A percentile compares a stretch with the other conserved stretches of the same genome.
Evolutionary conservation across 2,329 filamentous ascomycete genomes (phyloP).

Genomic region (Huntiella savannae): DNA sequence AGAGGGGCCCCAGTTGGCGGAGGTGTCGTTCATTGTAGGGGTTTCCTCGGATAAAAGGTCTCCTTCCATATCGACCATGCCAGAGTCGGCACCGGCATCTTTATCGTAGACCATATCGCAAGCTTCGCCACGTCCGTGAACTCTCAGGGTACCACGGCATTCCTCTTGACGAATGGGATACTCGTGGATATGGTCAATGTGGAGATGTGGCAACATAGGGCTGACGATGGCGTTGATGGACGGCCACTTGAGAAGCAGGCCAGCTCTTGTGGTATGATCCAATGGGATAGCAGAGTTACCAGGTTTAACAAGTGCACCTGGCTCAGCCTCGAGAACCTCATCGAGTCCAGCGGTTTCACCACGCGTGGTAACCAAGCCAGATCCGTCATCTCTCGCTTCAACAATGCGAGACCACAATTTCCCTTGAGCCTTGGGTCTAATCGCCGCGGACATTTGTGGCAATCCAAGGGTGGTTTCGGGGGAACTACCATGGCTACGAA

Average conservation of each 20-base stretch:
- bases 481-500: no score
- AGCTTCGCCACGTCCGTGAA: constrained; percentile 62
- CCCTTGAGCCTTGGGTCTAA: no score
- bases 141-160: constrained; percentile 49
- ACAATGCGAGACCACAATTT: no score
- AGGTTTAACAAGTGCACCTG: constrained; percentile 31
- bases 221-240: constrained; percentile 46
- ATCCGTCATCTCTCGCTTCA: no score
- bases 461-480: no score
- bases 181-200: constrained; percentile 39
- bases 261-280: constrained; percentile 80
- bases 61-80: constrained; percentile 25
- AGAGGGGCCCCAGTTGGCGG: constrained; percentile 30
- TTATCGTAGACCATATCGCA: constrained; percentile 15
- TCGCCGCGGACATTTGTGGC: no score
- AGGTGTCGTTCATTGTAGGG: constrained; percentile 30
- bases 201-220: constrained; percentile 27
- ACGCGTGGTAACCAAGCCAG: no score
- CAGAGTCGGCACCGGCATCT: constrained; percentile 13
- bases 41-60: constrained; percentile 28
- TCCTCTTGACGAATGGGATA: constrained; percentile 66
- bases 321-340: constrained; percentile 31
- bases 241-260: constrained; percentile 57
- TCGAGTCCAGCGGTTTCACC: constrained; percentile 15
- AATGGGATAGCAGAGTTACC: constrained; percentile 55